A percentile compares a stretch with the other conserved stretches of the same genome.
Evolutionary conservation across 768 basidiomycete species (phyloP).

Genomic region (Lactarius evosmus): DNA sequence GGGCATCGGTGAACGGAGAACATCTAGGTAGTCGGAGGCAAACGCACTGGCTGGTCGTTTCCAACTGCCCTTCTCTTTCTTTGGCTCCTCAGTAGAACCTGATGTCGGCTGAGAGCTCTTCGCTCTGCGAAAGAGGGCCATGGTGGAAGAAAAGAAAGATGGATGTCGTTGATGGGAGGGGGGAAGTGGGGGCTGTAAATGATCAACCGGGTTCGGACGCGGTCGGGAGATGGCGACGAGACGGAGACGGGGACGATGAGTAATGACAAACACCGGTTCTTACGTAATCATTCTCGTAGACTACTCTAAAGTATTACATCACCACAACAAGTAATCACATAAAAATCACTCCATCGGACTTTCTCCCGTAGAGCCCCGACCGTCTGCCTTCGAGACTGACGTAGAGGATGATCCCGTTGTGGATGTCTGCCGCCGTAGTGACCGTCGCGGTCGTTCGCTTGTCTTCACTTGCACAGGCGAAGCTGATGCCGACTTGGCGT

Average conservation of each 20-base stretch:
- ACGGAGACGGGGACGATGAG: not conserved
- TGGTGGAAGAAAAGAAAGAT: conserved; percentile 10
- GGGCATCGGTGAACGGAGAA: conserved; percentile 28
- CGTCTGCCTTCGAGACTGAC: conserved; percentile 22
- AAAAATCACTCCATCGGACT: conserved; percentile 22
- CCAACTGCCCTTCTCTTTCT: conserved; percentile 87
- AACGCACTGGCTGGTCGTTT: conserved; percentile 76
- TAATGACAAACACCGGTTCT: conserved; percentile 1
- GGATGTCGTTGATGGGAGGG: not conserved
- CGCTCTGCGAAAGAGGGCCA: conserved; percentile 37
- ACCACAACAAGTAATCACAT: not conserved
- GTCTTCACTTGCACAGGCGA: conserved; percentile 18
- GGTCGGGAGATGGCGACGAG: not conserved
- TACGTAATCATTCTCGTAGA: conserved; percentile 12
- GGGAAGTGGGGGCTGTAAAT: not conserved
- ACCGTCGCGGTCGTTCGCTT: conserved; percentile 22
- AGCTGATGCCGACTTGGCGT: conserved; percentile 14
- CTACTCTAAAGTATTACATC: conserved; percentile 5
- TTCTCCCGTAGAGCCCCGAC: conserved; percentile 13
- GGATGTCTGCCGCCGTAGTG: conserved; percentile 24
- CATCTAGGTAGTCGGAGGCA: conserved; percentile 13
- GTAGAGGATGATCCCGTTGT: conserved; percentile 26
- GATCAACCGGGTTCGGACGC: not conserved
- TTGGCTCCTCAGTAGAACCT: conserved; percentile 38
- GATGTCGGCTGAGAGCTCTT: conserved; percentile 26